phyloP scores from a whole-genome alignment of 2,329 filamentous ascomycete genomes.

The Dactylellina sp. region DNA sequence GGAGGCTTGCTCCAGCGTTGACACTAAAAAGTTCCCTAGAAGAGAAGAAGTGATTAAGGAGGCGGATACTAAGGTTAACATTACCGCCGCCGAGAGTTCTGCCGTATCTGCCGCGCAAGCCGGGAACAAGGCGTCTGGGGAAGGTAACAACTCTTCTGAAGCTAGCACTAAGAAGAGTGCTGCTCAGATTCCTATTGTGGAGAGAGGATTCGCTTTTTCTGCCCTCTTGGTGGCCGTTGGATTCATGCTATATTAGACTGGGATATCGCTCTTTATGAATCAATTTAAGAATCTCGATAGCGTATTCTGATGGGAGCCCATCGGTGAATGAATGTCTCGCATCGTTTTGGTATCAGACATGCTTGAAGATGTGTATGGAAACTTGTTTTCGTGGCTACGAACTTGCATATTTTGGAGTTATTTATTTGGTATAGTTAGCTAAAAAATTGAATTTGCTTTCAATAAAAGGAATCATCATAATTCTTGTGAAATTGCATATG shows the following conservation, averaged over 20 bases:
- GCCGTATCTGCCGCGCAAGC: neutral
- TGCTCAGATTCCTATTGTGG: conserved; percentile 4
- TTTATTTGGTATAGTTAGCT: no score
- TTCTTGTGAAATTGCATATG: no score
- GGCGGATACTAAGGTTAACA: neutral
- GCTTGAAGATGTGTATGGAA: no score
- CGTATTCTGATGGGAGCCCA: no score
- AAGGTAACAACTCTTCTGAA: neutral
- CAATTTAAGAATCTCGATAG: no score
- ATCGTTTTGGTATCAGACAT: no score
- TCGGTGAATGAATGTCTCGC: no score
- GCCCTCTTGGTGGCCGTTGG: conserved; percentile 31
- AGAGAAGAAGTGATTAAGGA: conserved; percentile 22
- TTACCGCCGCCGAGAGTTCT: conserved; percentile 8
- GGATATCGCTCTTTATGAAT: neutral
- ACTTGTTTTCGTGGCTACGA: no score
- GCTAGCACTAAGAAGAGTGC: conserved; percentile 3
- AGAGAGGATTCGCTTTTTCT: conserved; percentile 28
- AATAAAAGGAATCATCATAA: no score
- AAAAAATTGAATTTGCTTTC: no score
- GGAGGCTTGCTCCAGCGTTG: conserved; percentile 31
- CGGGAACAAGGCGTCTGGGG: neutral
- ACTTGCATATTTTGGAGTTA: no score
- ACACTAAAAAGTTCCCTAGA: conserved; percentile 41
- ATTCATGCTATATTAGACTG: conserved; percentile 7